A percentile compares a stretch with the other conserved stretches of the same genome.
Evolutionary conservation across 192 early-diverging fungal species (phyloP).

Genomic region (Coemansia erecta): DNA sequence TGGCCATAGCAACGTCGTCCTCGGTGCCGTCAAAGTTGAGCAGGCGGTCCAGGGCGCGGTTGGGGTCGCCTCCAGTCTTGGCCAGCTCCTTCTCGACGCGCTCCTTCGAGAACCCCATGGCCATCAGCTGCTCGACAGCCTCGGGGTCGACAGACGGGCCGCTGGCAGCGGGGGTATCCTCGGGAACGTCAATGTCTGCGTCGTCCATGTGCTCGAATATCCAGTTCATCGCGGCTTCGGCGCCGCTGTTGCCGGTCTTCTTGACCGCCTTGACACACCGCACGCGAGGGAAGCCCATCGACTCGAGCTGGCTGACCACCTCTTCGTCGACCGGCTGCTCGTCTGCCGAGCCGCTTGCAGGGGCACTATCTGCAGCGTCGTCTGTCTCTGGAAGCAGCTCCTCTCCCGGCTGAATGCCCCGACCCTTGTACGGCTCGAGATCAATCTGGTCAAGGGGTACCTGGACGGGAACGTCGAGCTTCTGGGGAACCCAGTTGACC

Average conservation of each 20-base stretch:
- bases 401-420: constrained; percentile 68
- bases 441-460: constrained; percentile 57
- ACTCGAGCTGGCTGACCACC: constrained; percentile 74
- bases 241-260: constrained; percentile 73
- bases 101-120: constrained; percentile 86
- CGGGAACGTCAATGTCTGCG: constrained; percentile 62
- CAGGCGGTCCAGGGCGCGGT: constrained; percentile 94
- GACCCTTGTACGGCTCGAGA: constrained; percentile 68
- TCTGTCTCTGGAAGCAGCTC: constrained; percentile 74
- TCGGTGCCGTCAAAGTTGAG: constrained; percentile 74
- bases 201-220: constrained; percentile 98
- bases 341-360: constrained; percentile 24
- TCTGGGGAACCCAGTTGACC: constrained; percentile 79
- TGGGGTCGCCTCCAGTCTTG: constrained; percentile 81
- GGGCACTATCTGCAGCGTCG: constrained; percentile 6
- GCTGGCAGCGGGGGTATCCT: constrained; percentile 12
- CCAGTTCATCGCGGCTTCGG: constrained; percentile 91
- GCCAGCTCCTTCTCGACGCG: constrained; percentile 80
- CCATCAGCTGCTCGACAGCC: constrained; percentile 70
- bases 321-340: constrained; percentile 57
- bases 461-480: constrained; percentile 59
- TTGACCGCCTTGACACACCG: constrained; percentile 81
- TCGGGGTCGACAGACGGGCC: constrained; percentile 35
- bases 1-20: constrained; percentile 48
- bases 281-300: constrained; percentile 91